Conservation (phyloP, 1,284 basidiomycete genomes). For the Puccinia polysora region DNA sequence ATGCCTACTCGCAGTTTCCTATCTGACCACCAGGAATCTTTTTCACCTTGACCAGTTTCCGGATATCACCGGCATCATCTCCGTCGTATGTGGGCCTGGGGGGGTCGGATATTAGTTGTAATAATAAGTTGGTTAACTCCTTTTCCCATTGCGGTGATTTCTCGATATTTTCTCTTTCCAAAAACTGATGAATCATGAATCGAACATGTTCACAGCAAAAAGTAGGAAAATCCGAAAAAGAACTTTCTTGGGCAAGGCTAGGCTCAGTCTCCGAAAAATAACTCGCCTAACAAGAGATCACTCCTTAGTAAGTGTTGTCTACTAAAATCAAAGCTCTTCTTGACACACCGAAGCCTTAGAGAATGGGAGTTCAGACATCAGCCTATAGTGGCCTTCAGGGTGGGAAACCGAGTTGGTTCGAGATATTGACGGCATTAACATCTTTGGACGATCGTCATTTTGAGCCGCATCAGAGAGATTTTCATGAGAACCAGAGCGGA, state of each 20-base stretch:
- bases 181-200: slow-evolving; percentile 72
- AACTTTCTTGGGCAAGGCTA: not conserved
- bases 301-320: not conserved
- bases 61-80: slow-evolving; percentile 83
- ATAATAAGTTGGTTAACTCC: slow-evolving; percentile 70
- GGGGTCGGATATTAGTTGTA: slow-evolving; percentile 60
- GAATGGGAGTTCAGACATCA: slow-evolving; percentile 7
- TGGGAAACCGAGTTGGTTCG: slow-evolving; percentile 4
- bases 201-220: slow-evolving; percentile 62
- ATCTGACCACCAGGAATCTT: slow-evolving; percentile 92
- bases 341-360: slow-evolving; percentile 27
- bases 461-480: not conserved
- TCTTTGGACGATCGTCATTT: not conserved
- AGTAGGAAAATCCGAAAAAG: slow-evolving; percentile 50
- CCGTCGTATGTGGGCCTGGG: slow-evolving; percentile 55
- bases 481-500: not conserved
- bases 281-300: slow-evolving; percentile 1
- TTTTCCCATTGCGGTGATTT: slow-evolving; percentile 79
- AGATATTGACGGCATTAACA: slow-evolving; percentile 2
- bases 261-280: slow-evolving; percentile 11
- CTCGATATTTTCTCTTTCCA: slow-evolving; percentile 66
- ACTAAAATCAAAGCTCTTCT: not conserved
- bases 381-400: not conserved
- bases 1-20: slow-evolving; percentile 80
- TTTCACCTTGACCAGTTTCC: slow-evolving; percentile 96